Conservation (phyloP, 768 basidiomycete genomes). For the Phaeotremella skinneri region DNA sequence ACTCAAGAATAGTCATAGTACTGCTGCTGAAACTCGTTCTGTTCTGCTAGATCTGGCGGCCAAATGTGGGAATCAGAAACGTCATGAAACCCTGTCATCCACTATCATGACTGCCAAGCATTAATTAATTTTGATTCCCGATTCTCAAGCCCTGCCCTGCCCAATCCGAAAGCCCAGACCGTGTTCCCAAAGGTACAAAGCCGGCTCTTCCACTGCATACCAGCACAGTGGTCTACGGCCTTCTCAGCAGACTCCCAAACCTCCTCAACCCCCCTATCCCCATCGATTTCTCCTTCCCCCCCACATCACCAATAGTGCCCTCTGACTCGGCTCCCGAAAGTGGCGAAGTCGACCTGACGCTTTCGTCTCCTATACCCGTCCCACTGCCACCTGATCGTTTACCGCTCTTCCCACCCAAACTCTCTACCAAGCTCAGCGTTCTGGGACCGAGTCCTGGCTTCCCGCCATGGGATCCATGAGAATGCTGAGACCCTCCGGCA, state of each 20-base stretch:
- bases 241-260: slow-evolving; percentile 34
- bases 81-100: too few relatives aligned
- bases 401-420: slow-evolving; percentile 4
- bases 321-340: neutral
- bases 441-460: neutral
- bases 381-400: slow-evolving; percentile 7
- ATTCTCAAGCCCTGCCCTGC: too few relatives aligned
- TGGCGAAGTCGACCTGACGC: slow-evolving; percentile 1
- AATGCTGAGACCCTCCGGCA: neutral
- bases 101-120: too few relatives aligned
- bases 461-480: neutral
- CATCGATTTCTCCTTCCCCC: slow-evolving; percentile 5
- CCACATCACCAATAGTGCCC: slow-evolving; percentile 5
- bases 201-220: too few relatives aligned
- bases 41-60: too few relatives aligned
- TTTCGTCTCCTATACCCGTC: slow-evolving; percentile 7
- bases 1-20: too few relatives aligned
- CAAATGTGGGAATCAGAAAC: too few relatives aligned
- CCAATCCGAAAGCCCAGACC: too few relatives aligned
- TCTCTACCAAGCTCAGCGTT: slow-evolving; percentile 19
- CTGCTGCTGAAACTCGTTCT: too few relatives aligned
- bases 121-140: too few relatives aligned
- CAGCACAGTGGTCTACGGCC: too few relatives aligned
- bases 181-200: too few relatives aligned
- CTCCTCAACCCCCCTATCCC: slow-evolving; percentile 28